Percentiles rank a stretch among this genome's conserved stretches.
These are phyloP conservation scores for Hansfordia pulvinata DNA, from an alignment of 2,329 filamentous ascomycete genomes.

Conservation along the genomic window DNA sequence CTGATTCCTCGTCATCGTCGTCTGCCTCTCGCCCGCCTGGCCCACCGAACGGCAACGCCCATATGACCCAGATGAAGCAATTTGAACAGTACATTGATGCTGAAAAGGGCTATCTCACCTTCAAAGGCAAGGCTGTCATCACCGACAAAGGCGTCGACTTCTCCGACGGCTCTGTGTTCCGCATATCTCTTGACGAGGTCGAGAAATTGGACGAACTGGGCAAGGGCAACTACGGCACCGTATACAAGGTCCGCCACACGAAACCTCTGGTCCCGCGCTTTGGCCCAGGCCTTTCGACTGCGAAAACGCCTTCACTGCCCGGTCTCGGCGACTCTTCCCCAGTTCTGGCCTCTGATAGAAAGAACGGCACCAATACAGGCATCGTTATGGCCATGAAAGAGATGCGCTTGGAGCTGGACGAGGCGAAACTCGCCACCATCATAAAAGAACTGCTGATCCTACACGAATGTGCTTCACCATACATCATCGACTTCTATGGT, in stretches of 20 bases:
- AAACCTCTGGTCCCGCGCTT: slow-evolving; percentile 46
- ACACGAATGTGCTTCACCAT: slow-evolving; percentile 86
- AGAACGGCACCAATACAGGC: slow-evolving; percentile 41
- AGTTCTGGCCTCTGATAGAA: slow-evolving; percentile 9
- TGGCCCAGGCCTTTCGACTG: slow-evolving; percentile 40
- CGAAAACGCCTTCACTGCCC: slow-evolving; percentile 25
- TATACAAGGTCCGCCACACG: slow-evolving; percentile 88
- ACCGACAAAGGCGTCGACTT: slow-evolving; percentile 88
- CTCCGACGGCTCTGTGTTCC: slow-evolving; percentile 76
- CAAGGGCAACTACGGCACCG: slow-evolving; percentile 96
- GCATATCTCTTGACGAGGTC: slow-evolving; percentile 85
- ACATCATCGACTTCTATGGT: slow-evolving; percentile 97
- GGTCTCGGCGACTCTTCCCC: slow-evolving; percentile 18
- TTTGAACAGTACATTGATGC: slow-evolving; percentile 77
- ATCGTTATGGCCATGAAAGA: slow-evolving; percentile 99
- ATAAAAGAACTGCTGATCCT: slow-evolving; percentile 95
- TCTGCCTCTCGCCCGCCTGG: slow-evolving; percentile 20
- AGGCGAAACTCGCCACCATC: slow-evolving; percentile 92
- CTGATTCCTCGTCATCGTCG: slow-evolving; percentile 24
- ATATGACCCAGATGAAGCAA: slow-evolving; percentile 39
- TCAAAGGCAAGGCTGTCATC: slow-evolving; percentile 84
- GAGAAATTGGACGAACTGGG: slow-evolving; percentile 87
- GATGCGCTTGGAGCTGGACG: slow-evolving; percentile 86
- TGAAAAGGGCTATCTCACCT: slow-evolving; percentile 80
- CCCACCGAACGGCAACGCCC: slow-evolving; percentile 19